phyloP scores from a whole-genome alignment of 441 rosid genomes.

The Pelargonium hybrid region DNA sequence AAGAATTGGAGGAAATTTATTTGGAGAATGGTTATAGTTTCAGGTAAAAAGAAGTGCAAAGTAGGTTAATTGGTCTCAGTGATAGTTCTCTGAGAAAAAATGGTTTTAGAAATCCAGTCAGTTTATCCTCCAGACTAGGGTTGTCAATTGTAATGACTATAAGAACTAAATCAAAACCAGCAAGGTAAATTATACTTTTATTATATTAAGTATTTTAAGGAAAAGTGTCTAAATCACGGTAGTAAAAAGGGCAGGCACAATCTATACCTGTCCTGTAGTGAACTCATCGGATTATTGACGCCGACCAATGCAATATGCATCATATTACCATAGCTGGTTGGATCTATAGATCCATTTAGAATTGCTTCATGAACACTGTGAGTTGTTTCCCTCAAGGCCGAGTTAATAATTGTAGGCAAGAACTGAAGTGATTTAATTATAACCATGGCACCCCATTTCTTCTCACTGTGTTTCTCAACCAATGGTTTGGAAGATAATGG shows the following conservation, averaged over 20 bases:
- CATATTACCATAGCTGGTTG: conserved; percentile 69
- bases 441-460: conserved; percentile 98
- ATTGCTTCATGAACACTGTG: conserved; percentile 41
- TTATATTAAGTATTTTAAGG: too few species aligned
- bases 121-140: background rate
- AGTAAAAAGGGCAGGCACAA: conserved; percentile 11
- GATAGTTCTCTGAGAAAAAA: background rate
- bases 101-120: background rate
- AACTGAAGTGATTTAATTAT: conserved; percentile 84
- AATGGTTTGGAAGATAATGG: conserved; percentile 34
- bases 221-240: background rate
- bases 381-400: conserved; percentile 74
- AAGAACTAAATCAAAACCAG: background rate
- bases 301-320: conserved; percentile 96
- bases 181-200: background rate
- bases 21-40: conserved; percentile 1
- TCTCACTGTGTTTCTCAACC: conserved; percentile 66
- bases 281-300: conserved; percentile 93
- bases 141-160: conserved; percentile 1
- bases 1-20: conserved; percentile 17
- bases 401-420: conserved; percentile 60
- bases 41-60: background rate
- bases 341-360: conserved; percentile 31
- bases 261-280: conserved; percentile 91
- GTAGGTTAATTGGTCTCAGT: background rate